These are phyloP conservation scores for Echites panduratus DNA, from an alignment of 257 asterid species.

Conservation along the genomic window DNA sequence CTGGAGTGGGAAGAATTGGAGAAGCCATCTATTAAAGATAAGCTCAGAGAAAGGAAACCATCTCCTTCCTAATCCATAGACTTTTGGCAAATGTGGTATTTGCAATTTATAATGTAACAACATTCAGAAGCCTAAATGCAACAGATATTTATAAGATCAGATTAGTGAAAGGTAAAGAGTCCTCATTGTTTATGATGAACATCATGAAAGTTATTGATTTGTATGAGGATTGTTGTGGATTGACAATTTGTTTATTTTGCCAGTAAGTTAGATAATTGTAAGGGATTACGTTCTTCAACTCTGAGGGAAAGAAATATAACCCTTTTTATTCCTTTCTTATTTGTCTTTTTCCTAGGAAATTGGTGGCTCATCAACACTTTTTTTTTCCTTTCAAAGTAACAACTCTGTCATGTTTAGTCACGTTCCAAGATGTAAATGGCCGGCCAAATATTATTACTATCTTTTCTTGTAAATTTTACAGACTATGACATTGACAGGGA, in stretches of 20 bases:
- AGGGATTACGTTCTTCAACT: background rate
- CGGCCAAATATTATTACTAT: background rate
- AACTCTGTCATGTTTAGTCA: background rate
- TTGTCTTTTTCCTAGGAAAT: background rate
- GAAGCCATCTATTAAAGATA: background rate
- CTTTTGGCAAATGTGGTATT: background rate
- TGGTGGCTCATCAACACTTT: background rate
- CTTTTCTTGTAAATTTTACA: background rate
- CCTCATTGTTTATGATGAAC: background rate
- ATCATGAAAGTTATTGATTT: background rate
- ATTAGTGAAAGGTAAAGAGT: background rate
- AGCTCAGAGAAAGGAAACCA: background rate
- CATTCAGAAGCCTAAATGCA: background rate
- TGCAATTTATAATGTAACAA: background rate
- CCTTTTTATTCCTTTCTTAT: background rate
- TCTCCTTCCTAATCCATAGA: background rate
- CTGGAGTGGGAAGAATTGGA: background rate
- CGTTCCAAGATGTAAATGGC: background rate
- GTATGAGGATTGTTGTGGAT: background rate
- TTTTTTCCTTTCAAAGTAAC: background rate
- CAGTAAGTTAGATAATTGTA: background rate
- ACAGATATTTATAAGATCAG: background rate
- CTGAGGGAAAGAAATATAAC: background rate
- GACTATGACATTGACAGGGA: background rate
- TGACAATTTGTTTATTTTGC: background rate